Percentiles rank a stretch among this genome's conserved stretches.
phyloP scores from a whole-genome alignment of 768 basidiomycete species.

The Boletus pseudo-olivaceus region DNA sequence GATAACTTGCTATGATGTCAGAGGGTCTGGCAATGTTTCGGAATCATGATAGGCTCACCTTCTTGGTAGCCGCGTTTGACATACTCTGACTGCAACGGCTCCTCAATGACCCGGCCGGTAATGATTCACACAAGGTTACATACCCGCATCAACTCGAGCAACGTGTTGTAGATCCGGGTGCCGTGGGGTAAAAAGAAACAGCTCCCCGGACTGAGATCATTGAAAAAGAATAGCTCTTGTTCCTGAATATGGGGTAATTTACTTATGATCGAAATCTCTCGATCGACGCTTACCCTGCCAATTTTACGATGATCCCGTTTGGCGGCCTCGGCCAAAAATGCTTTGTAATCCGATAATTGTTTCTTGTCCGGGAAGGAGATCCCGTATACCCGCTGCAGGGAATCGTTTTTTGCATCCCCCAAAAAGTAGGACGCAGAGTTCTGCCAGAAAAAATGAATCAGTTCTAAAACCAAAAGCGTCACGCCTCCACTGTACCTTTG shows the following conservation, averaged over 20 bases:
- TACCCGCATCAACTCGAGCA: constrained; percentile 88
- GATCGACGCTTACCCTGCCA: constrained; percentile 55
- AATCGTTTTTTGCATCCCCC: constrained; percentile 89
- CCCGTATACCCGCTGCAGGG: constrained; percentile 94
- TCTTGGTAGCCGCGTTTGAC: constrained; percentile 95
- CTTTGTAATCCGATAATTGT: constrained; percentile 91
- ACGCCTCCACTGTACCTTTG: constrained; percentile 57
- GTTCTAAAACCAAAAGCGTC: background rate
- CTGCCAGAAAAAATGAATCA: constrained; percentile 36
- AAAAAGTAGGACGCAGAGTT: constrained; percentile 99
- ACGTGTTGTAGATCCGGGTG: constrained; percentile 92
- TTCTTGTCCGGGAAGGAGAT: constrained; percentile 99
- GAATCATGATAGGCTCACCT: constrained; percentile 42
- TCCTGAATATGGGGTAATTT: constrained; percentile 44
- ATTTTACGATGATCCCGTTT: constrained; percentile 97
- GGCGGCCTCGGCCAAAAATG: constrained; percentile 95
- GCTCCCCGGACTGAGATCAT: constrained; percentile 92
- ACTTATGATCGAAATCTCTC: background rate
- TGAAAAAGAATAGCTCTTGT: constrained; percentile 98
- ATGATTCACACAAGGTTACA: constrained; percentile 27
- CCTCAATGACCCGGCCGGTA: constrained; percentile 3
- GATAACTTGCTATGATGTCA: constrained; percentile 58
- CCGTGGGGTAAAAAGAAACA: constrained; percentile 98
- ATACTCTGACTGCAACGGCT: constrained; percentile 68
- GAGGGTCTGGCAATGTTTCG: background rate